These are phyloP conservation scores for Trypethelium eluteriae DNA, from an alignment of 495 filamentous ascomycete species.

Conservation along the genomic window DNA sequence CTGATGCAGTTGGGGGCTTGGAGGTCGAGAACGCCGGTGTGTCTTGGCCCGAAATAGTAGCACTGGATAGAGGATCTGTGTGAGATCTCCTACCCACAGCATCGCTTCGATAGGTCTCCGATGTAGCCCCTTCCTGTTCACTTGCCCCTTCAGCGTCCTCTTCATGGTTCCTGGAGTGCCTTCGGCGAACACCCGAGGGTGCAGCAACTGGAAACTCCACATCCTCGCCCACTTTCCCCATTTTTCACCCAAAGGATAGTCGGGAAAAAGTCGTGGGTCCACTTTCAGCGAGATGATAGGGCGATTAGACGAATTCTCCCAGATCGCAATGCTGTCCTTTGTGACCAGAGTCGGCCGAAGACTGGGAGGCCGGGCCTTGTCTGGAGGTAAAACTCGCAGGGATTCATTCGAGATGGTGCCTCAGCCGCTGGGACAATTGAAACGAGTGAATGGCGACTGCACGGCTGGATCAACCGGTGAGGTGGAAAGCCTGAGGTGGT, in stretches of 20 bases:
- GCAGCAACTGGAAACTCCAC: background rate
- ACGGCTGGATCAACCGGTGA: background rate
- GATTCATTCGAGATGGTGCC: background rate
- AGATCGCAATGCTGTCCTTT: background rate
- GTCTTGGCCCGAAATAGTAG: background rate
- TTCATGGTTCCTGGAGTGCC: background rate
- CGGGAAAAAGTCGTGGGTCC: background rate
- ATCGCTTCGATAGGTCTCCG: background rate
- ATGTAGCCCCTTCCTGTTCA: background rate
- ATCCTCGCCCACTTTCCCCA: background rate
- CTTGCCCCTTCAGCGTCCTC: background rate
- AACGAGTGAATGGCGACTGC: conserved; percentile 6
- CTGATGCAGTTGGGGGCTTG: background rate
- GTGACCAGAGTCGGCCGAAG: background rate
- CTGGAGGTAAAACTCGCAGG: background rate
- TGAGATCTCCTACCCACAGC: background rate
- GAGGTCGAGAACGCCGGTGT: background rate
- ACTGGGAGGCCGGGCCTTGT: background rate
- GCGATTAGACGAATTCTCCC: no score
- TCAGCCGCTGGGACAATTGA: background rate
- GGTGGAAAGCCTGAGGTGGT: background rate
- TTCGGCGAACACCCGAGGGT: background rate
- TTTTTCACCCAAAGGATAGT: background rate
- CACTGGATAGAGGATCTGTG: background rate
- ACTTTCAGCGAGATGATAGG: background rate